These are phyloP conservation scores for Coemansia sp. DNA, from an alignment of 371 early-diverging fungal genomes.

Conservation along the genomic window DNA sequence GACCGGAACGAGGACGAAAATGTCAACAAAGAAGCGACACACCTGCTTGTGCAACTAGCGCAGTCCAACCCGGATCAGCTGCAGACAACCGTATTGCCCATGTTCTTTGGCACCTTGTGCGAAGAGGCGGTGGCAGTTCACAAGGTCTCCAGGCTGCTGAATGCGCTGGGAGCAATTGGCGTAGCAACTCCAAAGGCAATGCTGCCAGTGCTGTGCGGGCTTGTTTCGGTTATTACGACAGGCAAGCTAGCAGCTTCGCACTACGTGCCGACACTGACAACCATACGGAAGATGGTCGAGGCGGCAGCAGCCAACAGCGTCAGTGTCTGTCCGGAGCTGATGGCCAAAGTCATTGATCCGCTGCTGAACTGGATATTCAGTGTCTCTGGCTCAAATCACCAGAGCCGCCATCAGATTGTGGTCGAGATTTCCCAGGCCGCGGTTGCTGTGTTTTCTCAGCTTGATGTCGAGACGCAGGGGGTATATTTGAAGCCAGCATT, in stretches of 20 bases:
- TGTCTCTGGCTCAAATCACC: background rate
- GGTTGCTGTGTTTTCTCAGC: slow-evolving; percentile 23
- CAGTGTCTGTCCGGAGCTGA: slow-evolving; percentile 7
- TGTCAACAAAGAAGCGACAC: slow-evolving; percentile 50
- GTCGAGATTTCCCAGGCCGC: slow-evolving; percentile 27
- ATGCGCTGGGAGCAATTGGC: slow-evolving; percentile 44
- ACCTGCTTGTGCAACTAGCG: slow-evolving; percentile 42
- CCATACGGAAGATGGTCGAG: slow-evolving; percentile 42
- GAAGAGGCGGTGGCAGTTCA: slow-evolving; percentile 24
- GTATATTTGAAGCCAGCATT: slow-evolving; percentile 17
- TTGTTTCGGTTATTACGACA: slow-evolving; percentile 10
- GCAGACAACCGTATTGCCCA: slow-evolving; percentile 26
- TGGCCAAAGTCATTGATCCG: slow-evolving; percentile 12
- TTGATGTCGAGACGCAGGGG: slow-evolving; percentile 18
- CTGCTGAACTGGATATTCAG: slow-evolving; percentile 23
- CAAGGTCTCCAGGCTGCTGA: slow-evolving; percentile 38
- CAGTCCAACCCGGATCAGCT: slow-evolving; percentile 37
- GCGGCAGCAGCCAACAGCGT: slow-evolving; percentile 3
- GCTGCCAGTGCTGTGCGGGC: slow-evolving; percentile 23
- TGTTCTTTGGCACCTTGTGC: slow-evolving; percentile 43
- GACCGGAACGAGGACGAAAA: slow-evolving; percentile 48
- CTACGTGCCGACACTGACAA: slow-evolving; percentile 14
- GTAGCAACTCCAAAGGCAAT: slow-evolving; percentile 23
- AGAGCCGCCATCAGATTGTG: slow-evolving; percentile 4
- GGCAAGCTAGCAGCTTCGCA: slow-evolving; percentile 20